Evolutionary conservation across 176 grass and related monocot genomes (phyloP), one percentile per base, ranked within the genome.

Genomic region (Avena insularis): DNA sequence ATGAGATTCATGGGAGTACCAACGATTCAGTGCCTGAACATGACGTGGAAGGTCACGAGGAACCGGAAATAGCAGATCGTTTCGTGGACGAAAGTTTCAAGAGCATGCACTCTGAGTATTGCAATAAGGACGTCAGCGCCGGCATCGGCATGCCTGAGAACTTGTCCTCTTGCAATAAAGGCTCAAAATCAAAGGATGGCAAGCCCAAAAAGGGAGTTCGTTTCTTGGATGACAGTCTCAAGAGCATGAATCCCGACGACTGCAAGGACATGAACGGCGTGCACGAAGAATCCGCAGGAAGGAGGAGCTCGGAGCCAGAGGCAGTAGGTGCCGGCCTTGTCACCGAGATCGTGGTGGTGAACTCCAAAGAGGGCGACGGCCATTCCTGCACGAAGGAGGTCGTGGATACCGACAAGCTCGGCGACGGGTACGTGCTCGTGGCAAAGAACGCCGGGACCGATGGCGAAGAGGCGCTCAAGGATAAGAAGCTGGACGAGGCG

Each of bases 401-500:
- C 19, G 49, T 17, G 8, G 64, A 67, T 21, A 70, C 53, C n/a
- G 15, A 17, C 33, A 65, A 60, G 45, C 71, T 33, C 29, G 69
- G 50, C 17, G 46, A 74, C 29, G 91, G 84, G 19, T 64, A 77
- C 77, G 84, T 81, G 77, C 53, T 87, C 55, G 76, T 85, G 12
- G 58, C 60, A 15, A 79, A 80, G 46, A 48, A 48, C 47, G 47
- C 47, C 47, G 47, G 47, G 47, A 48, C 47, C 47, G 49, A 12
- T 50, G 49, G 11, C 5, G 49, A 13, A 2, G 49, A 58, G 21
- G 78, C 20, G 3, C 14, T 68, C 49, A 86, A 77, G 5, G 79
- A 77, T 48, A 67, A 71, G 9, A 84, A 83, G 78, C 82, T 94
- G 29, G 79, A 88, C 46, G 79, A 61, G 55, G 87, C 79, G 48